Evolutionary conservation across 495 filamentous ascomycete species (phyloP).

Genomic region (Penicillium salamii): DNA sequence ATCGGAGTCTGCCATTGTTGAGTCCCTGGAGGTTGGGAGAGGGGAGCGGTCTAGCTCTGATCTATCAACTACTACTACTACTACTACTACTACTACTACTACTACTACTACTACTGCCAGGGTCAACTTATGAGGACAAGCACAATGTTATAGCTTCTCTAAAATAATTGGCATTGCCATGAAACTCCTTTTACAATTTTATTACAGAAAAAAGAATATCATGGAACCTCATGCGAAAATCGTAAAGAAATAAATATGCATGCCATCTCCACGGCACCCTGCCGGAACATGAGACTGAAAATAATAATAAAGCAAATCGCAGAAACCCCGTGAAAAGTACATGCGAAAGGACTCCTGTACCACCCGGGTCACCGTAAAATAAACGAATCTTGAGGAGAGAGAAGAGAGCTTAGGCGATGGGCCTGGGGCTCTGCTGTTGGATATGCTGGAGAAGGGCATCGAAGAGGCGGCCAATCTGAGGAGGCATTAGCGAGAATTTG

Average conservation of each 20-base stretch:
- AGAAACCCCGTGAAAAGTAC: constrained; percentile 30
- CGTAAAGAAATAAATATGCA: constrained; percentile 28
- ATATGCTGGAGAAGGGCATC: constrained; percentile 50
- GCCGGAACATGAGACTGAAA: constrained; percentile 28
- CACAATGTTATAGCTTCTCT: background rate
- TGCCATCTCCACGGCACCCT: constrained; percentile 28
- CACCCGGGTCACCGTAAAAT: constrained; percentile 14
- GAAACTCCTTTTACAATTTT: constrained; percentile 38
- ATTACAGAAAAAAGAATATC: constrained; percentile 35
- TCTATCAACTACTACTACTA: no score
- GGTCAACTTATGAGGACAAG: no score
- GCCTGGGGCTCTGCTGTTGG: constrained; percentile 49
- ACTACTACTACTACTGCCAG: no score
- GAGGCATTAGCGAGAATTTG: constrained; percentile 6
- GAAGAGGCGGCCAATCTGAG: constrained; percentile 48
- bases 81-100: no score
- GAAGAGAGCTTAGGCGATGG: constrained; percentile 30
- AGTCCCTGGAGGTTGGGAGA: no score
- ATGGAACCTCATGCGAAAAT: constrained; percentile 35
- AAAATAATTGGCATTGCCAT: constrained; percentile 21
- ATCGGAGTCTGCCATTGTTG: constrained; percentile 32
- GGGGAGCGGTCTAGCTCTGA: constrained; percentile 9
- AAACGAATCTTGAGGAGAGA: constrained; percentile 11
- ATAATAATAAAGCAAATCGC: constrained; percentile 11
- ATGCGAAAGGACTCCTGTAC: constrained; percentile 17